Percentiles rank a stretch among this genome's conserved stretches.
Conservation (phyloP, 116 monocot species). For the Dioscorea cayenensis region DNA sequence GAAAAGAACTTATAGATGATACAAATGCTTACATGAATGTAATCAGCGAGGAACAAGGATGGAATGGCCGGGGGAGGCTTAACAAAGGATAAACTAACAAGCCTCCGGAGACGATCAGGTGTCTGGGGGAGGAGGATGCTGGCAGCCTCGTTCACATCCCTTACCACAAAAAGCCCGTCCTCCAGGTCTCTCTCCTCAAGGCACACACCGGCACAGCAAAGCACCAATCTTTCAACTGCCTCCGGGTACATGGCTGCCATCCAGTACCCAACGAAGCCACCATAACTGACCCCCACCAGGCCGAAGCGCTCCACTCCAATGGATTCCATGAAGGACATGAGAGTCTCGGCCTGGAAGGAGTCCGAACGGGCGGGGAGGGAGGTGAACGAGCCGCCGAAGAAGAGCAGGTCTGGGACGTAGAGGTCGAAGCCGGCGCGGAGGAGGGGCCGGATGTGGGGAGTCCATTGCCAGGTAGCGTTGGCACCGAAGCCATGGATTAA, state of each 20-base stretch:
- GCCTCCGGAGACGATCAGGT: constrained; percentile 58
- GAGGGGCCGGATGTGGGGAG: constrained; percentile 38
- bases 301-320: constrained; percentile 38
- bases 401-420: constrained; percentile 73
- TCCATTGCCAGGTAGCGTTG: constrained; percentile 72
- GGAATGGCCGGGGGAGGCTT: constrained; percentile 48
- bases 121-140: constrained; percentile 71
- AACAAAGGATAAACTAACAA: constrained; percentile 58
- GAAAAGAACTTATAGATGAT: neutral
- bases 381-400: constrained; percentile 70
- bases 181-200: constrained; percentile 72
- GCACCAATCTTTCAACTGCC: constrained; percentile 57
- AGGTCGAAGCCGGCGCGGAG: constrained; percentile 48
- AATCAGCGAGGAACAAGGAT: constrained; percentile 73
- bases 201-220: constrained; percentile 78
- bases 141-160: constrained; percentile 48
- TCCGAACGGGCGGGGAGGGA: constrained; percentile 55
- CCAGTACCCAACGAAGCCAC: constrained; percentile 84
- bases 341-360: constrained; percentile 69
- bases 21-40: constrained; percentile 43
- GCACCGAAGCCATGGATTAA: constrained; percentile 81
- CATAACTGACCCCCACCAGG: constrained; percentile 83
- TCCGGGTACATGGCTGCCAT: constrained; percentile 67
- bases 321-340: constrained; percentile 49
- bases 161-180: constrained; percentile 68